Base-by-base conservation (phyloP, 148 eudicot species). In the Vaccinium corymbosum region DNA sequence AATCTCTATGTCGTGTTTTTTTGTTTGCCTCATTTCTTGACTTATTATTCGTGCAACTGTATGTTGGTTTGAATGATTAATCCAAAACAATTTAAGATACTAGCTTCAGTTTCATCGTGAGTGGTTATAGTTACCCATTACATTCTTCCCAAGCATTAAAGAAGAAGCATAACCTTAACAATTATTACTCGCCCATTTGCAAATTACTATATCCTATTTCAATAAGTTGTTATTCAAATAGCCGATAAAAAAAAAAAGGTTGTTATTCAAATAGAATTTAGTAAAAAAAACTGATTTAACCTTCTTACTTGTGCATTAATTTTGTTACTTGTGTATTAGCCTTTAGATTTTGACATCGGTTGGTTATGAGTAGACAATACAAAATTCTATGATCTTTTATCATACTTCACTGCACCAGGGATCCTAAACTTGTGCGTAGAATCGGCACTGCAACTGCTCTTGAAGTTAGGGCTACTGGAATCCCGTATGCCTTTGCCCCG, bases 381-480 rank as follows among this genome's bases (percentile, higher is more conserved):
- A 50, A 50, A 84, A 84, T 51, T 35, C 38, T 10, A 62, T 29
- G 50, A 17, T 22, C 9, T 59, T 84, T 10, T 48, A 59, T 20
- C 53, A 38, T 76, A 59, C 55, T 70, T 4, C 49, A 53, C 61
- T 84, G 20, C 42, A 57, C 49, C 84, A 94, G 97, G 91, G 97
- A 94, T 64, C 88, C 91, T 74, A 93, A 89, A 64, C 97, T 92
- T 74, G 48, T 92, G 76, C 80, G 86, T 80, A 92, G 92, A 85
- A 94, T 94, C 72, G 97, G 97, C 71, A 87, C 82, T 76, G 97
- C 97, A 80, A 94, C 95, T 81, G 97, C 97, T 82, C 84, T 91
- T 89, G 97, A 94, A 91, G 95, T 94, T 80, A 86, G 95, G 89
- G 97, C 97, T 62, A 92, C 97, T 8, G 94, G 97, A 52, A 94